Evolutionary conservation across 2,329 filamentous ascomycete species (phyloP).

Genomic region (Fusarium dimerum): DNA sequence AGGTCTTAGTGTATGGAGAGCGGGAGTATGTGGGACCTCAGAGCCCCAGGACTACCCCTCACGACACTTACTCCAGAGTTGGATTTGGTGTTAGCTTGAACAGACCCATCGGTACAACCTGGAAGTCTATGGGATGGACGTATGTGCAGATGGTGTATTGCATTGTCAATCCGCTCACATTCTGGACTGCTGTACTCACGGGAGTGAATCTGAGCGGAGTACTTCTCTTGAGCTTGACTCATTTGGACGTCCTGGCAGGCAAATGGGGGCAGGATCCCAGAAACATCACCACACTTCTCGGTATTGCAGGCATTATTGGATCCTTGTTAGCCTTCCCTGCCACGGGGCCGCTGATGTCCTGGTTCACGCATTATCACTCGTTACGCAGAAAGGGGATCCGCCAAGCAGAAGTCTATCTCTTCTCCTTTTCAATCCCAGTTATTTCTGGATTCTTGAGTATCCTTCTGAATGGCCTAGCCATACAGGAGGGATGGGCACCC

Average conservation of each 20-base stretch:
- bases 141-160: conserved; percentile 23
- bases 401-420: conserved; percentile 16
- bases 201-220: conserved; percentile 16
- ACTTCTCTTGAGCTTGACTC: conserved; percentile 13
- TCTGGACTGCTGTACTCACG: conserved; percentile 18
- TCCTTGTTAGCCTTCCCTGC: conserved; percentile 9
- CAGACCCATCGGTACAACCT: conserved; percentile 10
- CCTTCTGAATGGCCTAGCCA: conserved; percentile 9
- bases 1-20: conserved; percentile 7
- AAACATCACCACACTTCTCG: conserved; percentile 1
- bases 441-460: conserved; percentile 1
- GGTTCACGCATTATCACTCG: conserved; percentile 13
- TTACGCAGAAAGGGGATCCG: conserved; percentile 13
- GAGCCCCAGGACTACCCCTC: conserved; percentile 4
- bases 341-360: conserved; percentile 9
- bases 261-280: not conserved
- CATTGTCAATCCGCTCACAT: conserved; percentile 20
- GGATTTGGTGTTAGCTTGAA: conserved; percentile 5
- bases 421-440: conserved; percentile 7
- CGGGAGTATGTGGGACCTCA: conserved; percentile 9
- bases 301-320: conserved; percentile 3
- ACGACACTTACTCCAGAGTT: not conserved
- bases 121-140: conserved; percentile 6
- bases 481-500: conserved; percentile 2
- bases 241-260: not conserved